A percentile compares a stretch with the other conserved stretches of the same genome.
Conservation (phyloP, 1,139 yeast genomes). For the Kodamaea arcana region DNA sequence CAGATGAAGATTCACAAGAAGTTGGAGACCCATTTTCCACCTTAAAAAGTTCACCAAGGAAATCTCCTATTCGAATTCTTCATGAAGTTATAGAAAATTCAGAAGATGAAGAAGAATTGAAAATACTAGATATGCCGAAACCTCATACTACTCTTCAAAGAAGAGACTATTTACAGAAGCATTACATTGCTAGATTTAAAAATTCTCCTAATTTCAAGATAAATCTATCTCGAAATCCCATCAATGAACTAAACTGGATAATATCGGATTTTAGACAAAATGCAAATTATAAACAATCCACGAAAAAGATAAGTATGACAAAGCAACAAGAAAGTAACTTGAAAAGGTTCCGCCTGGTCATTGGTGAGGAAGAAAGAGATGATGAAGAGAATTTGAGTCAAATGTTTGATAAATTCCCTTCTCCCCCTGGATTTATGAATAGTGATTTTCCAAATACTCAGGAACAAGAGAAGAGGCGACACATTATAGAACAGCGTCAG, state of each 20-base stretch:
- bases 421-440: slow-evolving; percentile 64
- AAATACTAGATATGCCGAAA: slow-evolving; percentile 10
- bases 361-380: slow-evolving; percentile 13
- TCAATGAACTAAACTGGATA: slow-evolving; percentile 30
- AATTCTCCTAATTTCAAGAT: slow-evolving; percentile 17
- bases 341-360: slow-evolving; percentile 24
- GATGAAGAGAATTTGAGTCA: slow-evolving; percentile 18
- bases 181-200: slow-evolving; percentile 20
- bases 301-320: slow-evolving; percentile 25
- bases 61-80: neutral
- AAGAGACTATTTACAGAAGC: slow-evolving; percentile 25
- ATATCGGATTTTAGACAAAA: slow-evolving; percentile 45
- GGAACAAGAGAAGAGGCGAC: slow-evolving; percentile 23
- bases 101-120: slow-evolving; percentile 9
- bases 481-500: slow-evolving; percentile 12
- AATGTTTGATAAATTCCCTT: slow-evolving; percentile 43
- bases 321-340: slow-evolving; percentile 28
- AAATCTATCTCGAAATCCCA: slow-evolving; percentile 22
- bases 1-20: slow-evolving; percentile 11
- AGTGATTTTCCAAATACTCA: slow-evolving; percentile 64
- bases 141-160: slow-evolving; percentile 25
- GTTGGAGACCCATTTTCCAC: neutral
- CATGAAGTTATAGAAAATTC: neutral
- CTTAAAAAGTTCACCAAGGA: neutral
- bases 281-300: slow-evolving; percentile 17